Percentiles rank a stretch among this genome's conserved stretches.
phyloP scores from a whole-genome alignment of 352 stramenopile species.

The Hyaloperonospora brassicae region DNA sequence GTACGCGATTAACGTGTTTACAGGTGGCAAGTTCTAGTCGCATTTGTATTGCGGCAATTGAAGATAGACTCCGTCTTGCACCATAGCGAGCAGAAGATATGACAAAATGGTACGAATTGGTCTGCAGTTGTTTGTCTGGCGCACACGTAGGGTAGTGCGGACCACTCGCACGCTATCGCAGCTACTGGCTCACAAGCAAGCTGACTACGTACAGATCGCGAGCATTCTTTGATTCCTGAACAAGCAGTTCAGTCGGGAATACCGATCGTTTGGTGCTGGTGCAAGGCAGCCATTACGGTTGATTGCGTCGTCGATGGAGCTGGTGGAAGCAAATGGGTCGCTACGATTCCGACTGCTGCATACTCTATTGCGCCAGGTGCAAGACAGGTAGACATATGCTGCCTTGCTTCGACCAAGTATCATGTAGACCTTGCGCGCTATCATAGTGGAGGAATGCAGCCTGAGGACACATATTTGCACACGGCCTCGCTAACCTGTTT shows the following conservation, averaged over 20 bases:
- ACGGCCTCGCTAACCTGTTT: too few species aligned
- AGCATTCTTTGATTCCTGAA: constrained; percentile 55
- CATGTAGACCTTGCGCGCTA: too few species aligned
- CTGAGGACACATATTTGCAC: too few species aligned
- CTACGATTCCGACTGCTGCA: constrained; percentile 47
- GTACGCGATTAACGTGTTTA: constrained; percentile 86
- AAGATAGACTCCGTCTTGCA: constrained; percentile 1
- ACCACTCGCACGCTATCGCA: constrained; percentile 37
- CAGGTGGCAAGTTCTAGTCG: constrained; percentile 61
- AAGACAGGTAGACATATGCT: too few species aligned
- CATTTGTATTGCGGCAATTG: neutral
- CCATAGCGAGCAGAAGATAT: constrained; percentile 16
- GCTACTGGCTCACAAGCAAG: constrained; percentile 50
- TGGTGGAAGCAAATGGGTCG: constrained; percentile 37
- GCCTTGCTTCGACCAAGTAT: too few species aligned
- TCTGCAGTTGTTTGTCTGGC: neutral
- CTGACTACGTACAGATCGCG: constrained; percentile 58
- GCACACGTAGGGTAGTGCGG: neutral
- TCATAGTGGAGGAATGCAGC: too few species aligned
- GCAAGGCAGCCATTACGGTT: constrained; percentile 47
- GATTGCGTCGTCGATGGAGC: constrained; percentile 60
- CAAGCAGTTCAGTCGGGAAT: constrained; percentile 43
- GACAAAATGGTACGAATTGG: neutral
- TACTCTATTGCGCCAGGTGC: constrained; percentile 54
- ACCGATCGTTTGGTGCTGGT: constrained; percentile 34